A percentile compares a stretch with the other conserved stretches of the same genome.
Conservation (phyloP, 768 basidiomycete species). For the Naganishia vishniacii region DNA sequence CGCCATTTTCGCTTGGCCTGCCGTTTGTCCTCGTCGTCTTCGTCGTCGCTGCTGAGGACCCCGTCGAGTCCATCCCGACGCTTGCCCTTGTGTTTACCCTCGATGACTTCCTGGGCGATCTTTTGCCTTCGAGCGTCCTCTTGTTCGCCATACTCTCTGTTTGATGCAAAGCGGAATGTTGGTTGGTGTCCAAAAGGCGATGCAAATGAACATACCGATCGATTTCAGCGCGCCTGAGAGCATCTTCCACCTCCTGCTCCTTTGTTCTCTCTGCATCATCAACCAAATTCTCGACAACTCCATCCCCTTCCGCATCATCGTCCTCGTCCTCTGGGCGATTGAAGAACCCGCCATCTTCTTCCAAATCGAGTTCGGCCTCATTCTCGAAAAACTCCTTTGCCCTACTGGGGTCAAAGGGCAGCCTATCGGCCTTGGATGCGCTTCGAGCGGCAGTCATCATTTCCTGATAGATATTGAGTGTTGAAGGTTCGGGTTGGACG, state of each 20-base stretch:
- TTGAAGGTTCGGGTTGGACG: neutral
- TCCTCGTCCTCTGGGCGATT: constrained; percentile 16
- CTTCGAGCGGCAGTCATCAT: constrained; percentile 19
- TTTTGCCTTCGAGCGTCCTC: constrained; percentile 22
- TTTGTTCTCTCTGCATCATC: constrained; percentile 12
- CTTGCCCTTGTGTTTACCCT: constrained; percentile 19
- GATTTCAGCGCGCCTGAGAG: constrained; percentile 2
- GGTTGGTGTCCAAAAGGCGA: neutral
- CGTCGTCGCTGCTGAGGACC: constrained; percentile 11
- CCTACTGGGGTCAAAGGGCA: neutral
- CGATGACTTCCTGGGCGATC: constrained; percentile 22
- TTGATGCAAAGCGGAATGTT: neutral
- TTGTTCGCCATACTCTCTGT: constrained; percentile 11
- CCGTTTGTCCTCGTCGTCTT: constrained; percentile 19
- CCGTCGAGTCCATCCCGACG: constrained; percentile 9
- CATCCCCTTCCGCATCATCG: constrained; percentile 16
- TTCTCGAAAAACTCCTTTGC: constrained; percentile 14
- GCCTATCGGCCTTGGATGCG: neutral
- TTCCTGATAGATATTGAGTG: neutral
- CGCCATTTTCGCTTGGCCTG: constrained; percentile 12
- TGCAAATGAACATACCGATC: neutral
- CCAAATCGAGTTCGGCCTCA: constrained; percentile 14
- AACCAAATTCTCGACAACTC: constrained; percentile 17
- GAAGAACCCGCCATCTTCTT: constrained; percentile 16
- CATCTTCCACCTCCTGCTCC: constrained; percentile 3